Conservation (phyloP, 2,329 filamentous ascomycete genomes). For the Bipolaris bicolor region DNA sequence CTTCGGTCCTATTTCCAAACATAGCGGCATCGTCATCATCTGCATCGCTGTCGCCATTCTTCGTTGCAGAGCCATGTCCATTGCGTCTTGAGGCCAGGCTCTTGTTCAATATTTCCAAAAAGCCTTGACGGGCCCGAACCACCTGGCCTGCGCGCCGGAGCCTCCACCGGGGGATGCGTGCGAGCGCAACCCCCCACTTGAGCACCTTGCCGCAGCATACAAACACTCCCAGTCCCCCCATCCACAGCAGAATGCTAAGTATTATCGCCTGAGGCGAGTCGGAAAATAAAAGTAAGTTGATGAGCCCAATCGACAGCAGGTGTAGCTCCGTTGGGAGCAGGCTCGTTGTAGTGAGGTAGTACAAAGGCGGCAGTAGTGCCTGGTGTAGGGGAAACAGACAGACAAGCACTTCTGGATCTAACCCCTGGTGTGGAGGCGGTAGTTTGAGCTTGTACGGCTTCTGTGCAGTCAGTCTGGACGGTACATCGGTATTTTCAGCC, state of each 20-base stretch:
- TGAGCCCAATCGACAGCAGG: constrained; percentile 79
- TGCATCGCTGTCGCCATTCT: constrained; percentile 52
- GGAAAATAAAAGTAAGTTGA: constrained; percentile 80
- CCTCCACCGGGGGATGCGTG: constrained; percentile 89
- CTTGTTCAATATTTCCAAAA: constrained; percentile 51
- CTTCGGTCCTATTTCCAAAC: constrained; percentile 34
- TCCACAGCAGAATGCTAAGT: constrained; percentile 54
- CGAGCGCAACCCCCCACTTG: constrained; percentile 82
- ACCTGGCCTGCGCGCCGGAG: constrained; percentile 67
- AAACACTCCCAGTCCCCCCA: constrained; percentile 76
- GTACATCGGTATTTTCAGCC: constrained; percentile 53
- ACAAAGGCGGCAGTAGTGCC: constrained; percentile 73
- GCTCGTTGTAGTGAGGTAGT: constrained; percentile 86
- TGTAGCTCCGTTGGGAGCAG: constrained; percentile 86
- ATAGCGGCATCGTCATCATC: constrained; percentile 52
- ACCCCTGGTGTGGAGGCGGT: constrained; percentile 35
- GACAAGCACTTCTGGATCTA: constrained; percentile 65
- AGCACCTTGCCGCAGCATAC: constrained; percentile 76
- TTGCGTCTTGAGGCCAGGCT: constrained; percentile 38
- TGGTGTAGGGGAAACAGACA: constrained; percentile 85
- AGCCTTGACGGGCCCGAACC: constrained; percentile 51
- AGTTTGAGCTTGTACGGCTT: constrained; percentile 46
- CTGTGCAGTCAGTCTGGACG: constrained; percentile 41
- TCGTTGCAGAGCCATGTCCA: constrained; percentile 24
- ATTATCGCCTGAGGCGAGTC: constrained; percentile 62